These are phyloP conservation scores for Trichosanthes truncata DNA, from an alignment of 306 rosid genomes.

Conservation along the genomic window DNA sequence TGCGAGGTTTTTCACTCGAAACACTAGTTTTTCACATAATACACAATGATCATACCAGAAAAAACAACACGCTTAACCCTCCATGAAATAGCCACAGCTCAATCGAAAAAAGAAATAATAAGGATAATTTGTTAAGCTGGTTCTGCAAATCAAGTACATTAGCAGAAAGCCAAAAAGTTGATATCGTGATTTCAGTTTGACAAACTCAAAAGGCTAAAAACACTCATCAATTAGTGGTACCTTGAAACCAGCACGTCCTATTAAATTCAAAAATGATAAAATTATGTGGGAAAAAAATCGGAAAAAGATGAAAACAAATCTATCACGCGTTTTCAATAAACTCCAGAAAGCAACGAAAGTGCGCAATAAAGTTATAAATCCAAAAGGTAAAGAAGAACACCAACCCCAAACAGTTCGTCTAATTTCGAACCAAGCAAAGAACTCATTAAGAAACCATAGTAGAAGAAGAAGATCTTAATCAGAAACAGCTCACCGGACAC, in stretches of 20 bases:
- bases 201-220: not conserved
- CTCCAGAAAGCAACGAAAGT: not conserved
- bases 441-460: not conserved
- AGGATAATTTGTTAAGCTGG: not conserved
- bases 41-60: not conserved
- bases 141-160: not conserved
- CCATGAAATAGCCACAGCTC: not conserved
- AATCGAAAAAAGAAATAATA: not conserved
- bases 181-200: not conserved
- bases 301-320: not conserved
- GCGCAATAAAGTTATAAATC: not conserved
- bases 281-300: not conserved
- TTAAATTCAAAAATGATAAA: not conserved
- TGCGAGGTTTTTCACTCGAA: not conserved
- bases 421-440: not conserved
- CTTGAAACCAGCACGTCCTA: not conserved
- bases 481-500: slow-evolving; percentile 7
- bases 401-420: not conserved
- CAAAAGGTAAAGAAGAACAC: not conserved
- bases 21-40: not conserved
- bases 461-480: not conserved
- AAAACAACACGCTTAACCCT: not conserved
- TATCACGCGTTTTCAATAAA: not conserved
- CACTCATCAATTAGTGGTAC: not conserved
- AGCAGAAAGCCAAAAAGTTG: not conserved